Conservation (phyloP, 2,329 filamentous ascomycete genomes). For the Colletotrichum falcatum region DNA sequence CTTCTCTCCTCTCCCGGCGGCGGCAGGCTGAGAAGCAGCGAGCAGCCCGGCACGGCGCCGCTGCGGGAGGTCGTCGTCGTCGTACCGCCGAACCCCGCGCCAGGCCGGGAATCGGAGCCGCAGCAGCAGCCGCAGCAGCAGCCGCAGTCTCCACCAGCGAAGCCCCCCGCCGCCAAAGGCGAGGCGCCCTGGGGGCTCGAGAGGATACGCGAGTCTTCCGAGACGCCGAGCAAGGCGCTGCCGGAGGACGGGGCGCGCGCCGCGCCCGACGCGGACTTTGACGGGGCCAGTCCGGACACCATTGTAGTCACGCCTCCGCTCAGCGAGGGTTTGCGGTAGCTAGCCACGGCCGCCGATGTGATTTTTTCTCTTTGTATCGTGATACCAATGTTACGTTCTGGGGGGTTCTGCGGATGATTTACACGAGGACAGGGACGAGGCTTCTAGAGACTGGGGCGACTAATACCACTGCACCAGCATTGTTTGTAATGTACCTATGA, state of each 20-base stretch:
- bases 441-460: background rate
- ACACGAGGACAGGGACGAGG: background rate
- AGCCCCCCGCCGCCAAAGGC: slow-evolving; percentile 10
- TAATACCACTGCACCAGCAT: background rate
- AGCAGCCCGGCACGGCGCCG: slow-evolving; percentile 46
- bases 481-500: background rate
- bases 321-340: background rate
- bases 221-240: slow-evolving; percentile 25
- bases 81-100: slow-evolving; percentile 8
- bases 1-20: slow-evolving; percentile 52
- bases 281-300: slow-evolving; percentile 39
- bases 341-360: background rate
- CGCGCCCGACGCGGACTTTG: slow-evolving; percentile 27
- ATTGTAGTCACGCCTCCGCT: slow-evolving; percentile 37
- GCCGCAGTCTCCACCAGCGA: background rate
- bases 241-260: background rate
- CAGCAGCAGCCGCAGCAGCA: background rate
- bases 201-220: slow-evolving; percentile 36
- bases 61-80: slow-evolving; percentile 51
- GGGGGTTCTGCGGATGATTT: background rate
- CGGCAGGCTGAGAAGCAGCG: slow-evolving; percentile 49
- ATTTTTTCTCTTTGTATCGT: slow-evolving; percentile 20
- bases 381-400: slow-evolving; percentile 21
- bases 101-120: background rate
- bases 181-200: slow-evolving; percentile 34